phyloP scores from a whole-genome alignment of 164 flowering plant species.

The Brasenia schreberi region DNA sequence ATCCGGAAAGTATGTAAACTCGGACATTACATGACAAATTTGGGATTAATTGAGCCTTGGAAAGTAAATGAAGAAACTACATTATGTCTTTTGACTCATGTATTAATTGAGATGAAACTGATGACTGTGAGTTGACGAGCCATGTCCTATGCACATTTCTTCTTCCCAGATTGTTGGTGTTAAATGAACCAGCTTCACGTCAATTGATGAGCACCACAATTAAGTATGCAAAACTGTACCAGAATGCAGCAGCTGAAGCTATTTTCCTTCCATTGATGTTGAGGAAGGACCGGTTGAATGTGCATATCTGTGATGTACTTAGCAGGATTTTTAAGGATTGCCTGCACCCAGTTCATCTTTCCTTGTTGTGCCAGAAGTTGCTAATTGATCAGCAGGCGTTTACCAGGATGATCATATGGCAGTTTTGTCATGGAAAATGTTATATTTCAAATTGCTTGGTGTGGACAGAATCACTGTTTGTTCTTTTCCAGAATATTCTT shows the following conservation, averaged over 20 bases:
- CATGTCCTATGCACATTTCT: constrained; percentile 45
- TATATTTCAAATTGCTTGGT: constrained; percentile 37
- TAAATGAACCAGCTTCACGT: constrained; percentile 49
- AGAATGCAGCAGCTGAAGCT: constrained; percentile 51
- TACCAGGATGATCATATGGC: constrained; percentile 14
- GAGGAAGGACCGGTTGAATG: constrained; percentile 42
- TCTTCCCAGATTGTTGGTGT: constrained; percentile 51
- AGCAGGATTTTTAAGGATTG: constrained; percentile 54
- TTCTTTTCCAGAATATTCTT: constrained; percentile 43
- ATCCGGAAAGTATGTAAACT: constrained; percentile 33
- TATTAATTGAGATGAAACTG: constrained; percentile 17
- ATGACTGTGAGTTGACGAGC: constrained; percentile 38
- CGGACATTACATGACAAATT: constrained; percentile 18
- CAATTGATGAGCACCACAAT: constrained; percentile 30
- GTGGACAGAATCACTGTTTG: constrained; percentile 68
- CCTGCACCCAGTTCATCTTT: constrained; percentile 65
- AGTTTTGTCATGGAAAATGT: constrained; percentile 32
- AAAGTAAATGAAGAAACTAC: constrained; percentile 48
- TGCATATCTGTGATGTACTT: constrained; percentile 37
- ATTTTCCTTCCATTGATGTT: constrained; percentile 45
- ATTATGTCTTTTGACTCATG: constrained; percentile 37
- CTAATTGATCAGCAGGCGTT: constrained; percentile 27
- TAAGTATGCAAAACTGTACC: constrained; percentile 51
- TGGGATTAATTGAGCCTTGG: constrained; percentile 65
- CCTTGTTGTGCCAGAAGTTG: constrained; percentile 61